These are phyloP conservation scores for Brassica juncea DNA, from an alignment of 345 rosid species.

Conservation along the genomic window DNA sequence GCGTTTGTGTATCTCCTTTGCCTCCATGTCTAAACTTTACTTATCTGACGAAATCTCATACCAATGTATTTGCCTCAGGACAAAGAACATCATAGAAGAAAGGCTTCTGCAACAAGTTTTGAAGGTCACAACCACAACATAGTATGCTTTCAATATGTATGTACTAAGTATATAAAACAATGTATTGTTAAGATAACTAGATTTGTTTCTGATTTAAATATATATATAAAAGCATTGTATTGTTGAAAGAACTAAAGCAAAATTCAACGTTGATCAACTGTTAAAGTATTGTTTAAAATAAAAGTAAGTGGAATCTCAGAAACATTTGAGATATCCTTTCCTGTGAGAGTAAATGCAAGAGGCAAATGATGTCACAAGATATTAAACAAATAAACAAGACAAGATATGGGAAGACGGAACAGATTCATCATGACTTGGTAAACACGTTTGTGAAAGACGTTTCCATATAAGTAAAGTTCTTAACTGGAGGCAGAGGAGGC, in stretches of 20 bases:
- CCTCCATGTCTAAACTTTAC: slow-evolving; percentile 68
- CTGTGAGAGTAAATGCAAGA: neutral
- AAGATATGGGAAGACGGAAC: neutral
- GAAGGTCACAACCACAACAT: neutral
- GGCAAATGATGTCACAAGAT: too few species aligned
- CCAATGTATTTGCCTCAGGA: slow-evolving; percentile 71
- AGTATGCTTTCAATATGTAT: slow-evolving; percentile 16
- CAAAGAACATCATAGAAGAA: slow-evolving; percentile 17
- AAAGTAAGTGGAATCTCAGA: neutral
- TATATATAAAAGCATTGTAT: neutral
- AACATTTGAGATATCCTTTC: neutral
- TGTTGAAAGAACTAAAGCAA: too few species aligned
- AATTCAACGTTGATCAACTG: too few species aligned
- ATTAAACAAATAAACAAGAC: neutral
- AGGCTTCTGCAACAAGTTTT: neutral
- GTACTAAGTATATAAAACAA: neutral
- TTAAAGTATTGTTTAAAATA: neutral
- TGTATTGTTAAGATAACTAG: neutral
- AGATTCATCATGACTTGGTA: neutral
- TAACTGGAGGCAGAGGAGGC: slow-evolving; percentile 55
- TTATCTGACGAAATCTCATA: slow-evolving; percentile 74
- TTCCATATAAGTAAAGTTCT: slow-evolving; percentile 69
- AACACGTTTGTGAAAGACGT: slow-evolving; percentile 77
- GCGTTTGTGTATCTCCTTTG: slow-evolving; percentile 62
- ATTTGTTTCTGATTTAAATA: neutral